These are phyloP conservation scores for Fusarium sulawesiense DNA, from an alignment of 2,329 filamentous ascomycete species.

Conservation along the genomic window DNA sequence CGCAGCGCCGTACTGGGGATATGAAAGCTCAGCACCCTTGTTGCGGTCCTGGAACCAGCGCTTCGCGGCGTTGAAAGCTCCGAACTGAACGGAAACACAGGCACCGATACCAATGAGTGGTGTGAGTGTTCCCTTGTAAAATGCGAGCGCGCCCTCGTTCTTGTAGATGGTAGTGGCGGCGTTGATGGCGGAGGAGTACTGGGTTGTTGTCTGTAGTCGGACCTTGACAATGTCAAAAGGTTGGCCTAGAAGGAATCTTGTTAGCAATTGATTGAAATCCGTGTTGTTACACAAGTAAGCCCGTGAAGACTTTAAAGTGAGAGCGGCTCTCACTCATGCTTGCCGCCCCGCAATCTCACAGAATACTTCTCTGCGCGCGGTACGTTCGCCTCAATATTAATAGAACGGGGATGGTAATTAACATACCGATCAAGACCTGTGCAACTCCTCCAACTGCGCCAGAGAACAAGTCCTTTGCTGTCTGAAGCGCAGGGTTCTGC, in stretches of 20 bases:
- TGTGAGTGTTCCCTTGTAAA: conserved; percentile 98
- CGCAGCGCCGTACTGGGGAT: conserved; percentile 87
- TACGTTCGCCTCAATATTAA: neutral
- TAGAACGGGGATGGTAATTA: neutral
- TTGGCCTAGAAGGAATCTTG: conserved; percentile 63
- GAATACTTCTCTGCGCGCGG: conserved; percentile 50
- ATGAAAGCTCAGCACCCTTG: conserved; percentile 71
- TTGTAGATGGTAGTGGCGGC: conserved; percentile 86
- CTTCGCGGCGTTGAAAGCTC: conserved; percentile 92
- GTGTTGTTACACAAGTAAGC: neutral
- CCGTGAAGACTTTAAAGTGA: conserved; percentile 10
- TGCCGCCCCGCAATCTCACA: neutral
- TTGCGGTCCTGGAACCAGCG: conserved; percentile 86
- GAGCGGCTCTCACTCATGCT: conserved; percentile 15
- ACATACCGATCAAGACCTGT: conserved; percentile 87
- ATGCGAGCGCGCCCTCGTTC: conserved; percentile 88
- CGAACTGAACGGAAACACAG: conserved; percentile 98
- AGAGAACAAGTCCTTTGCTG: conserved; percentile 89
- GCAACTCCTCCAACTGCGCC: conserved; percentile 93
- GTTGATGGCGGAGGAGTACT: conserved; percentile 83
- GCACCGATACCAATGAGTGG: conserved; percentile 95
- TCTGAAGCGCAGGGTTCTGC: conserved; percentile 62
- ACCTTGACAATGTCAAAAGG: conserved; percentile 96
- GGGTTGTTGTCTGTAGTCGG: conserved; percentile 87
- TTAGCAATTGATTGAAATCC: conserved; percentile 8